A percentile compares a stretch with the other conserved stretches of the same genome.
phyloP scores from a whole-genome alignment of 768 basidiomycete genomes.

The Podaxis sp. region DNA sequence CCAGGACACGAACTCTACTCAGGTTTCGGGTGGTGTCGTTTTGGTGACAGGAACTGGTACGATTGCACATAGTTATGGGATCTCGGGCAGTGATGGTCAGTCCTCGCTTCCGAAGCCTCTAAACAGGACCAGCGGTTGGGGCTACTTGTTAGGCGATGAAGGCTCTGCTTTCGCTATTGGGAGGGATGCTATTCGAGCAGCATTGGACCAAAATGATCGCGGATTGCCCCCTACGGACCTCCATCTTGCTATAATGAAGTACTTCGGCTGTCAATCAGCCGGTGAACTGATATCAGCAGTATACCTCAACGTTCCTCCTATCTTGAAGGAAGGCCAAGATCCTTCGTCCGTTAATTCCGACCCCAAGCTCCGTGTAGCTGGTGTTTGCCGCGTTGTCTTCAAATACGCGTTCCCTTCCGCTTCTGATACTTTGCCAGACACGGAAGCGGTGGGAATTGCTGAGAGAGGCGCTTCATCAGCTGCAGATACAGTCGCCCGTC shows the following conservation, averaged over 20 bases:
- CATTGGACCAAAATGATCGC: conserved; percentile 18
- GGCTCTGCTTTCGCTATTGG: conserved; percentile 26
- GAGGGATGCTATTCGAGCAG: conserved; percentile 22
- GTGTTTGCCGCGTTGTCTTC: conserved; percentile 21
- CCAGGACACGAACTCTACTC: not conserved
- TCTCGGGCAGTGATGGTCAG: conserved; percentile 12
- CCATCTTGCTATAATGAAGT: conserved; percentile 17
- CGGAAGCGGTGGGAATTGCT: conserved; percentile 22
- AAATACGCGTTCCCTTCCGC: conserved; percentile 19
- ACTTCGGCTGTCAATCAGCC: conserved; percentile 21
- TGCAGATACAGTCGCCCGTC: conserved; percentile 15
- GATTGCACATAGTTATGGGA: conserved; percentile 20
- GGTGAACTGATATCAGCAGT: conserved; percentile 23
- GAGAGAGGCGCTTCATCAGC: conserved; percentile 16
- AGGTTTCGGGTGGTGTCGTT: conserved; percentile 21
- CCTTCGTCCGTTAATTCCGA: conserved; percentile 19
- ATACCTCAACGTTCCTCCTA: conserved; percentile 14
- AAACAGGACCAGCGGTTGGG: conserved; percentile 25
- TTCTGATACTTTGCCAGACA: conserved; percentile 7
- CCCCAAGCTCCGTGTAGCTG: conserved; percentile 25
- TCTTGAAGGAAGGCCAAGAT: conserved; percentile 9
- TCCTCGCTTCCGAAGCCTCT: conserved; percentile 16
- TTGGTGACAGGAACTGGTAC: conserved; percentile 26
- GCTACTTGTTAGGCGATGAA: conserved; percentile 27
- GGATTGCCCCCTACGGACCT: conserved; percentile 20